phyloP scores from a whole-genome alignment of 805 yeast genomes.

The Tetrapisispora taiwanensis region DNA sequence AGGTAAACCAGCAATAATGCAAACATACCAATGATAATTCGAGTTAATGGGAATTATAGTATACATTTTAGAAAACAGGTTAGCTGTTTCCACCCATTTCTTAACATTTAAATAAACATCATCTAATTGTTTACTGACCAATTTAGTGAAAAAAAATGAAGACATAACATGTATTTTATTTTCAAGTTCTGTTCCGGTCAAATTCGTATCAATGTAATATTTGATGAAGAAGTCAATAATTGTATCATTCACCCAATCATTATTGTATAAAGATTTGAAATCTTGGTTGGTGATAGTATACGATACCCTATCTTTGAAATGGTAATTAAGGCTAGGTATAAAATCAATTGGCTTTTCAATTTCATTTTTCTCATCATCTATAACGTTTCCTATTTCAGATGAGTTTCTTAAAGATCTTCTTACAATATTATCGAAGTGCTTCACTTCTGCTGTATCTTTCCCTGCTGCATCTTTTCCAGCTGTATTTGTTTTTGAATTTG shows the following conservation, averaged over 20 bases:
- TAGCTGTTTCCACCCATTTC: constrained; percentile 69
- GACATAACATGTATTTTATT: constrained; percentile 52
- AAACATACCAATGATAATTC: constrained; percentile 79
- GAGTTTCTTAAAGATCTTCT: background rate
- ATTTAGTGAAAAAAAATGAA: constrained; percentile 71
- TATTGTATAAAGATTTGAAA: constrained; percentile 65
- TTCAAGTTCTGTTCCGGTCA: constrained; percentile 11
- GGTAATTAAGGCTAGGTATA: constrained; percentile 38
- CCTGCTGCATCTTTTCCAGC: too few relatives aligned
- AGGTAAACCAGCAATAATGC: constrained; percentile 47
- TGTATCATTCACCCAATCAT: constrained; percentile 84
- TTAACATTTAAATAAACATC: constrained; percentile 52
- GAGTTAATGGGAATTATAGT: constrained; percentile 77
- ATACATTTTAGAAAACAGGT: constrained; percentile 47
- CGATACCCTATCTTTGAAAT: constrained; percentile 43
- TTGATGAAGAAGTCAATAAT: constrained; percentile 76
- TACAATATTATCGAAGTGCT: background rate
- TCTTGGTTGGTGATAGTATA: constrained; percentile 59
- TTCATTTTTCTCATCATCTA: background rate
- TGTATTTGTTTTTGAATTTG: background rate
- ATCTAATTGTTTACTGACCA: constrained; percentile 31
- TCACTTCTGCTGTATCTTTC: background rate
- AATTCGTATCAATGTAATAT: constrained; percentile 38
- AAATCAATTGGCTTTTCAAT: constrained; percentile 22
- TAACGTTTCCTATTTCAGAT: too few relatives aligned